Percentiles rank a stretch among this genome's conserved stretches.
phyloP scores from a whole-genome alignment of 306 rosid species.

The Alnus glutinosa region DNA sequence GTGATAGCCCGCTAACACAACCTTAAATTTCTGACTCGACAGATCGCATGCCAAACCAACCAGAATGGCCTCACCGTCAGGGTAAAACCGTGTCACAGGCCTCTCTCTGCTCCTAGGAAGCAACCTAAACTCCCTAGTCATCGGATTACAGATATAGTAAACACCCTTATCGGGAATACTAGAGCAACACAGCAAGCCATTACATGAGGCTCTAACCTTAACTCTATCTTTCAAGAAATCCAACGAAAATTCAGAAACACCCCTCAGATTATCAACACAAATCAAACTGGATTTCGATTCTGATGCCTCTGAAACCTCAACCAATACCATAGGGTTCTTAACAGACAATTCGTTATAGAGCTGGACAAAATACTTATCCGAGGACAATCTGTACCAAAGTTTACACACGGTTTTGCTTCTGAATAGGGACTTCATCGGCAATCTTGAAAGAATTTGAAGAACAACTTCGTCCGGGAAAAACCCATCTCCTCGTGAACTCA shows the following conservation, averaged over 20 bases:
- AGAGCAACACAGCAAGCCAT: conserved; percentile 85
- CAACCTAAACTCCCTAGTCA: conserved; percentile 69
- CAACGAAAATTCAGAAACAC: conserved; percentile 68
- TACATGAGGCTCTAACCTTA: conserved; percentile 76
- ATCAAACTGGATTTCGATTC: conserved; percentile 62
- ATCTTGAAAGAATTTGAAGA: conserved; percentile 75
- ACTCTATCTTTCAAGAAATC: conserved; percentile 73
- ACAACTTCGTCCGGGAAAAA: conserved; percentile 76
- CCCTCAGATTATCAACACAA: conserved; percentile 71
- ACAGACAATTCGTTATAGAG: conserved; percentile 60
- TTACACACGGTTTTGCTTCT: conserved; percentile 69
- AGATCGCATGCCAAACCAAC: conserved; percentile 73
- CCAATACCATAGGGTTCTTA: conserved; percentile 67
- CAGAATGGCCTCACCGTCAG: conserved; percentile 75
- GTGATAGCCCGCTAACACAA: conserved; percentile 65
- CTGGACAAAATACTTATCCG: conserved; percentile 61
- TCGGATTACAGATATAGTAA: conserved; percentile 78
- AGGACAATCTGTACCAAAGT: conserved; percentile 58
- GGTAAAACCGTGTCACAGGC: conserved; percentile 73
- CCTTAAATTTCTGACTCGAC: conserved; percentile 49
- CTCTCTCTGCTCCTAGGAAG: conserved; percentile 87
- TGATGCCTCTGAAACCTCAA: conserved; percentile 63
- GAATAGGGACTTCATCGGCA: conserved; percentile 69
- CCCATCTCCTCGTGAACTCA: conserved; percentile 50
- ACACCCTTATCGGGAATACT: conserved; percentile 85